phyloP scores from a whole-genome alignment of 2,329 filamentous ascomycete species.

The Penicillium sp. region DNA sequence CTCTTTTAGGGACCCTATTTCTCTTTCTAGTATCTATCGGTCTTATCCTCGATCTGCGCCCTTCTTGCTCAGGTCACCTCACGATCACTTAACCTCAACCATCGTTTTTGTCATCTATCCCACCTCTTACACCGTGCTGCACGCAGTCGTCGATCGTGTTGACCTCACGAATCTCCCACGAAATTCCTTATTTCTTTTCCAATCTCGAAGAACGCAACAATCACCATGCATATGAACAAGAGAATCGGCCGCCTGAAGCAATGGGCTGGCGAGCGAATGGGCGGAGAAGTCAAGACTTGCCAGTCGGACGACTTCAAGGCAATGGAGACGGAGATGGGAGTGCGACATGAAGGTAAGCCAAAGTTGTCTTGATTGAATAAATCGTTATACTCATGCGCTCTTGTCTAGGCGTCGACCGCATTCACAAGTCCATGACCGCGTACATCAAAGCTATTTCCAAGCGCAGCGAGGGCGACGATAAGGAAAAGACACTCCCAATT shows the following conservation, averaged over 20 bases:
- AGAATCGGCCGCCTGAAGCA: conserved; percentile 95
- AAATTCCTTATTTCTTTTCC: neutral
- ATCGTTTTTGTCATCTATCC: conserved; percentile 13
- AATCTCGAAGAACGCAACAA: conserved; percentile 9
- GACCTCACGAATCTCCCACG: neutral
- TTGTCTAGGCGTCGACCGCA: conserved; percentile 76
- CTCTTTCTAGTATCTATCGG: neutral
- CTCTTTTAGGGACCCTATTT: conserved; percentile 6
- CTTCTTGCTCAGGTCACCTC: neutral
- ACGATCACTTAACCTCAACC: conserved; percentile 9
- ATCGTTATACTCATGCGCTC: neutral
- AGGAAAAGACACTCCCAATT: conserved; percentile 81
- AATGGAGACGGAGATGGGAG: conserved; percentile 85
- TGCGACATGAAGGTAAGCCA: conserved; percentile 80
- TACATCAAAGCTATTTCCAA: conserved; percentile 89
- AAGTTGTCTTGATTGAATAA: neutral
- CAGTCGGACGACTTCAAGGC: conserved; percentile 89
- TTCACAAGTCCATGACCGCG: conserved; percentile 80
- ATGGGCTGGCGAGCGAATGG: conserved; percentile 98
- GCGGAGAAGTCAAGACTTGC: conserved; percentile 81
- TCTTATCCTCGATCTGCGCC: conserved; percentile 4
- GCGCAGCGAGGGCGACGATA: conserved; percentile 81
- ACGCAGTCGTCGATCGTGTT: conserved; percentile 4
- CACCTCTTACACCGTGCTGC: conserved; percentile 9
- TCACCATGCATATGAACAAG: conserved; percentile 70